Percentiles rank a stretch among this genome's conserved stretches.
Conservation (phyloP, 768 basidiomycete genomes). For the Agaricus subrufescens region DNA sequence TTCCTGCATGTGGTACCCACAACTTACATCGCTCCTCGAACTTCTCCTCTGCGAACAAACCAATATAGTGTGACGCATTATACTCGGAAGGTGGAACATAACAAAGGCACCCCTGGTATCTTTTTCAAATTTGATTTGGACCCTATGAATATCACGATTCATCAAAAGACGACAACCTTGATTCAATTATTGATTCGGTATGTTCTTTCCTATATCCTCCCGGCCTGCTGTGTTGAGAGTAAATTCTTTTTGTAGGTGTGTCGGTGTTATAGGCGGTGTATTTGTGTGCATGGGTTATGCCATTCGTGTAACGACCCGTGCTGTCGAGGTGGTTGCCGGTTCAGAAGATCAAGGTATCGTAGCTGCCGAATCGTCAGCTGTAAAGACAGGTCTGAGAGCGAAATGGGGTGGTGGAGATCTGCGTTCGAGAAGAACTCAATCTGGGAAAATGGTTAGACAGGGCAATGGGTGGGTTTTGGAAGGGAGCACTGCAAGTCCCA, state of each 20-base stretch:
- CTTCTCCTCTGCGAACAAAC: constrained; percentile 60
- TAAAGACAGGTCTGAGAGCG: constrained; percentile 46
- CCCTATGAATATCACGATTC: constrained; percentile 78
- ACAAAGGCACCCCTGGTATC: constrained; percentile 84
- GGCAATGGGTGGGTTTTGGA: constrained; percentile 61
- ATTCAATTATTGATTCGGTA: constrained; percentile 69
- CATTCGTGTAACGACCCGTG: constrained; percentile 57
- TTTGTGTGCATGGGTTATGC: constrained; percentile 84
- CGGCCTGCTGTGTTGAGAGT: background rate
- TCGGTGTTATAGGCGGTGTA: constrained; percentile 92
- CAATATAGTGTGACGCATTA: constrained; percentile 98
- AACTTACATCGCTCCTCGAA: constrained; percentile 77
- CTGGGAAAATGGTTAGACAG: constrained; percentile 46
- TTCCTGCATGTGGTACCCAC: constrained; percentile 96
- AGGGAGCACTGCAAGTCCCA: constrained; percentile 30
- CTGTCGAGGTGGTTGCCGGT: constrained; percentile 63
- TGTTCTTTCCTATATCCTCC: constrained; percentile 24
- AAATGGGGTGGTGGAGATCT: constrained; percentile 70
- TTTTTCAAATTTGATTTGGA: constrained; percentile 99
- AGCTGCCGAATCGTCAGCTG: constrained; percentile 60
- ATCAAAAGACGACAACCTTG: constrained; percentile 84
- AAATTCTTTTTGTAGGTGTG: constrained; percentile 34
- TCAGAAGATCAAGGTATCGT: constrained; percentile 48
- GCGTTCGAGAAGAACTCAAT: constrained; percentile 42
- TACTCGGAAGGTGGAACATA: constrained; percentile 66